These are phyloP conservation scores for Laetiporus sulphureus DNA, from an alignment of 1,284 basidiomycete species.

Conservation along the genomic window DNA sequence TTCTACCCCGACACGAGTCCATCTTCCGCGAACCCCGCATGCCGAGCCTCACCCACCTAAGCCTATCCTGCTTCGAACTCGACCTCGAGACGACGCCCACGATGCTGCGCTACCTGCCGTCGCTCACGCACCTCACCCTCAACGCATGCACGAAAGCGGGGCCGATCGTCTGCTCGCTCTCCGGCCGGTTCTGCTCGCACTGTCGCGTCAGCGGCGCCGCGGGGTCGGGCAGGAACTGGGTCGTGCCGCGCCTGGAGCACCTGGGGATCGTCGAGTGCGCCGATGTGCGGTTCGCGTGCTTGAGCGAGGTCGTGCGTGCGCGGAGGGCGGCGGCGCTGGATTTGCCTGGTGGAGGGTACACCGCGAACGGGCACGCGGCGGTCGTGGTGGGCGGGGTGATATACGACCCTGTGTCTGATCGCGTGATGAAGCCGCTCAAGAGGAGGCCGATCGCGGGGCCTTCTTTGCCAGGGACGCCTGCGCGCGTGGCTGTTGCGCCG, in stretches of 20 bases:
- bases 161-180: conserved; percentile 24
- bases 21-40: conserved; percentile 39
- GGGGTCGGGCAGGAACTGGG: conserved; percentile 17
- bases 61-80: conserved; percentile 27
- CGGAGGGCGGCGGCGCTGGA: no score
- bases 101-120: conserved; percentile 34
- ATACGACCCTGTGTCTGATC: not conserved
- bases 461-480: no score
- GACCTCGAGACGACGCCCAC: conserved; percentile 19
- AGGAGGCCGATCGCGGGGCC: not conserved
- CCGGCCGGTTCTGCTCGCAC: conserved; percentile 16
- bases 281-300: conserved; percentile 30
- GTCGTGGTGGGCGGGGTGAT: not conserved
- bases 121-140: conserved; percentile 29
- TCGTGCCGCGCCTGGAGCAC: conserved; percentile 43
- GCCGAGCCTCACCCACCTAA: conserved; percentile 28
- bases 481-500: no score
- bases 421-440: not conserved
- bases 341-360: no score
- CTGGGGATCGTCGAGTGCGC: conserved; percentile 43
- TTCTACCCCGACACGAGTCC: conserved; percentile 29
- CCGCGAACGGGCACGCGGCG: no score
- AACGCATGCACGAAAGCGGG: conserved; percentile 26
- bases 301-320: conserved; percentile 5
- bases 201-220: conserved; percentile 19